A percentile compares a stretch with the other conserved stretches of the same genome.
Conservation (phyloP, 805 yeast species). For the Lachancea dasiensis region DNA sequence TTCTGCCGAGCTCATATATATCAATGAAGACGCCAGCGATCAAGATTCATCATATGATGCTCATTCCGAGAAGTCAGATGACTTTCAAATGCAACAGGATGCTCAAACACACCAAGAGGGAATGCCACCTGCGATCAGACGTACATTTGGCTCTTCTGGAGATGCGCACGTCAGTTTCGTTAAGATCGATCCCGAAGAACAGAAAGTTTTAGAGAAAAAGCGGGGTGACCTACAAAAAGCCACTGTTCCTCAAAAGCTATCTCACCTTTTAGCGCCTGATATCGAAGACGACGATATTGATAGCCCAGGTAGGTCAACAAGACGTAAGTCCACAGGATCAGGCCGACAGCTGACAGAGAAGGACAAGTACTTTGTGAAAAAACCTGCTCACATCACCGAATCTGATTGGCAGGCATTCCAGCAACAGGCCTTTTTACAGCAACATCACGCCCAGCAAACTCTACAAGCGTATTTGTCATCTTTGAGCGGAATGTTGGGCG, state of each 20-base stretch:
- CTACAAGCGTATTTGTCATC: conserved; percentile 30
- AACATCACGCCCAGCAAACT: conserved; percentile 32
- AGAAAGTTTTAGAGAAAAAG: conserved; percentile 42
- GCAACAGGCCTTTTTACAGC: conserved; percentile 31
- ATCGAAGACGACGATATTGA: conserved; percentile 27
- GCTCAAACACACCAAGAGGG: conserved; percentile 28
- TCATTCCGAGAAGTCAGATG: conserved; percentile 1
- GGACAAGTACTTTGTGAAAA: conserved; percentile 27
- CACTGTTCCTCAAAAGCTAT: conserved; percentile 49
- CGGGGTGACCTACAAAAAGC: conserved; percentile 46
- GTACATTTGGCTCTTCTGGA: conserved; percentile 36
- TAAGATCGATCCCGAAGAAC: conserved; percentile 38
- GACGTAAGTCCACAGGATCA: not conserved
- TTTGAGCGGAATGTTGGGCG: conserved; percentile 12
- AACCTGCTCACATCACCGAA: conserved; percentile 25
- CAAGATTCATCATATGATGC: conserved; percentile 1
- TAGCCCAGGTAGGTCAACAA: conserved; percentile 1
- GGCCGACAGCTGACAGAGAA: conserved; percentile 1
- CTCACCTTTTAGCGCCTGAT: conserved; percentile 39
- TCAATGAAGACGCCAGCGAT: conserved; percentile 7
- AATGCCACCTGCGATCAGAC: conserved; percentile 54
- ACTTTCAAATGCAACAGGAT: not conserved
- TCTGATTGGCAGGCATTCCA: conserved; percentile 32
- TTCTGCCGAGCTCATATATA: conserved; percentile 48
- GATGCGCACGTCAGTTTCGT: conserved; percentile 33